phyloP scores from a whole-genome alignment of 345 rosid species.

The Bretschneidera sinensis region DNA sequence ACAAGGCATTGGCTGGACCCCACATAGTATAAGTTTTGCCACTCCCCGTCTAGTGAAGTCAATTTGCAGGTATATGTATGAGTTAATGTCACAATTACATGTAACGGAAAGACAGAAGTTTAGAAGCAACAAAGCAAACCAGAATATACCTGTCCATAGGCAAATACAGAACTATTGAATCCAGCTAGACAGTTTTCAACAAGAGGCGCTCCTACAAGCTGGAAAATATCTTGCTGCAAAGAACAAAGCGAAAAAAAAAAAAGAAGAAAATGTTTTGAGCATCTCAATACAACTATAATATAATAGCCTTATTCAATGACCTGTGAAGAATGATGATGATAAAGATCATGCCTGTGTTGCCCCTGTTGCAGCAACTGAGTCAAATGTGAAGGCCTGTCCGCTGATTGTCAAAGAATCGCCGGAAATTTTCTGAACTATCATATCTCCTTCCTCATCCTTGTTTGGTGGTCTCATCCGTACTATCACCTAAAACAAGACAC shows the following conservation, averaged over 20 bases:
- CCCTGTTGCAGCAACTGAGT: constrained; percentile 71
- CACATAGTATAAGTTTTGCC: constrained; percentile 98
- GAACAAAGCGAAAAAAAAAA: not conserved
- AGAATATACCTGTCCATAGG: constrained; percentile 84
- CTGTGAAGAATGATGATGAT: not conserved
- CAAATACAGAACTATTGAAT: constrained; percentile 96
- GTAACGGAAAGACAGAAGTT: not conserved
- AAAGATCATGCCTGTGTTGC: constrained; percentile 59
- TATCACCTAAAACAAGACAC: constrained; percentile 49
- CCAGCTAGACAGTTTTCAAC: constrained; percentile 97
- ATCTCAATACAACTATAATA: not conserved
- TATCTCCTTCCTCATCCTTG: constrained; percentile 74
- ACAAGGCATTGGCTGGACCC: constrained; percentile 89
- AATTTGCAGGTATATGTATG: constrained; percentile 13
- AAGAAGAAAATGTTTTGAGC: no score
- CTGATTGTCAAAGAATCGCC: constrained; percentile 59
- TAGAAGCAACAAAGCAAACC: constrained; percentile 2
- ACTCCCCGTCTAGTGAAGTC: constrained; percentile 72
- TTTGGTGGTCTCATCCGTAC: constrained; percentile 82
- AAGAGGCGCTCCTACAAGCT: constrained; percentile 84
- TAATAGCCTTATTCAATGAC: not conserved
- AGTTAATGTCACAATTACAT: constrained; percentile 4
- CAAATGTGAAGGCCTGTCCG: constrained; percentile 83
- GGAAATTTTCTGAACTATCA: constrained; percentile 57
- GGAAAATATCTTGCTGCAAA: constrained; percentile 70